A percentile compares a stretch with the other conserved stretches of the same genome.
phyloP scores from a whole-genome alignment of 2,329 filamentous ascomycete species.

The Aspergillus tubingensis region DNA sequence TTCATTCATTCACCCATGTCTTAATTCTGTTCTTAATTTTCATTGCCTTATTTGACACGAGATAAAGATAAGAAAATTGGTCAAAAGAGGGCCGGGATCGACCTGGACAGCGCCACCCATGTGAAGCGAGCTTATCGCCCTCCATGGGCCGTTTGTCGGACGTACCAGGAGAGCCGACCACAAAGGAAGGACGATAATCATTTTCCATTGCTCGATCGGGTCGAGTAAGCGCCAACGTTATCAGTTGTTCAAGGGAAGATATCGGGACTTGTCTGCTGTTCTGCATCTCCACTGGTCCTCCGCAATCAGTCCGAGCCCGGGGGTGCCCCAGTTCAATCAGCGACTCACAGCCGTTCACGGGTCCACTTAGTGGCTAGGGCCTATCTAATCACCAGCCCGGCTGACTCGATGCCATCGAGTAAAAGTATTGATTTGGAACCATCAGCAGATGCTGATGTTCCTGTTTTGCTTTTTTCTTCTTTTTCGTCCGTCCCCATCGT shows the following conservation, averaged over 20 bases:
- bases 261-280: not conserved
- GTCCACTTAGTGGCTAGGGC: conserved; percentile 16
- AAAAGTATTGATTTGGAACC: conserved; percentile 24
- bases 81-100: conserved; percentile 11
- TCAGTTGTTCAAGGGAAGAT: conserved; percentile 17
- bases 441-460: not conserved
- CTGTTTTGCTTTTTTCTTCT: not conserved
- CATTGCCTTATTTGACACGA: not conserved
- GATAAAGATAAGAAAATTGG: conserved; percentile 17
- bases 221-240: conserved; percentile 30
- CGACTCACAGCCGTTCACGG: conserved; percentile 11
- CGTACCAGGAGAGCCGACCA: not conserved
- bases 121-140: conserved; percentile 13
- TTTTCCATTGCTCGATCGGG: conserved; percentile 21
- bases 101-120: conserved; percentile 10
- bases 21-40: no score
- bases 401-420: conserved; percentile 43
- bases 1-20: not conserved
- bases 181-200: conserved; percentile 1
- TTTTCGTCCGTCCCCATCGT: no score
- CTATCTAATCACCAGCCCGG: conserved; percentile 26
- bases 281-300: conserved; percentile 22
- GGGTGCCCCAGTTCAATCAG: not conserved
- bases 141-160: conserved; percentile 9
- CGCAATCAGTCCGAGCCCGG: conserved; percentile 15